These are phyloP conservation scores for Coemansia sp. DNA, from an alignment of 371 early-diverging fungal species.

Conservation along the genomic window DNA sequence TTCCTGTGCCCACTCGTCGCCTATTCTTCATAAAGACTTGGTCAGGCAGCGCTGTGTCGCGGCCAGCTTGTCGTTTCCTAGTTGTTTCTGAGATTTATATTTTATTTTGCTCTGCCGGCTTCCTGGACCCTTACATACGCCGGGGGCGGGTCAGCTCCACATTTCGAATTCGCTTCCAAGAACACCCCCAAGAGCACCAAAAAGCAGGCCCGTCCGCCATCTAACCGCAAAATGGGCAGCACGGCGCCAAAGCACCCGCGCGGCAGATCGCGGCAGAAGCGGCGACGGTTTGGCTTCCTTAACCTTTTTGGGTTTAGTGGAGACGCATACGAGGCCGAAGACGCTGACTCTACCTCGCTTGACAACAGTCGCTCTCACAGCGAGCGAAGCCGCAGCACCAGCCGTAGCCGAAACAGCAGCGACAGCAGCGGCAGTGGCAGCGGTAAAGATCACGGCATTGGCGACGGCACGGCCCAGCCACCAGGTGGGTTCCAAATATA, in stretches of 20 bases:
- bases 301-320: conserved; percentile 42
- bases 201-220: not conserved
- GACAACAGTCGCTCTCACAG: conserved; percentile 8
- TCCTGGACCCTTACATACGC: conserved; percentile 1
- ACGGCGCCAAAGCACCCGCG: conserved; percentile 4
- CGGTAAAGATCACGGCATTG: conserved; percentile 5
- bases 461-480: conserved; percentile 11
- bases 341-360: not conserved
- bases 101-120: not conserved
- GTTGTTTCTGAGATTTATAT: not conserved
- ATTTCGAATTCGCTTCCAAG: conserved; percentile 2
- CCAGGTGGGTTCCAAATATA: conserved; percentile 8
- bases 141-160: not conserved
- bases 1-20: too few relatives aligned
- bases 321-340: conserved; percentile 14
- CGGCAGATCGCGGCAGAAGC: conserved; percentile 22
- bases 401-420: conserved; percentile 5
- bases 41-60: too few relatives aligned
- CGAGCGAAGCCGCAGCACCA: conserved; percentile 1
- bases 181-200: not conserved
- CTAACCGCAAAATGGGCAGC: conserved; percentile 5
- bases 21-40: not conserved
- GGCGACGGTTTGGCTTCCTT: conserved; percentile 40
- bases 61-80: not conserved
- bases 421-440: not conserved